Conservation (phyloP, 1,284 basidiomycete genomes). For the Fomitopsis pinicola region DNA sequence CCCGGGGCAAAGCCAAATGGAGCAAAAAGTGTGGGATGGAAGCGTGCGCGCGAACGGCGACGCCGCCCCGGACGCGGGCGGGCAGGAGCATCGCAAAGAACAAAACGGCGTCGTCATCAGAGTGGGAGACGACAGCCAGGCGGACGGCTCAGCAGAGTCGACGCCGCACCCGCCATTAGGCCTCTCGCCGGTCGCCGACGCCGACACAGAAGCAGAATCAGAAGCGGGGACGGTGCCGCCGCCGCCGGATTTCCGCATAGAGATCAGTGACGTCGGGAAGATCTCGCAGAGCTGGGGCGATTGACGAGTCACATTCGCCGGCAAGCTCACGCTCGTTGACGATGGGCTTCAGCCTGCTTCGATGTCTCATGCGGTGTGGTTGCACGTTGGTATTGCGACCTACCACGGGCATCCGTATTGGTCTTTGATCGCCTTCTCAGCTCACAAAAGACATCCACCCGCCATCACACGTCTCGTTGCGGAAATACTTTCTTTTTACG, state of each 20-base stretch:
- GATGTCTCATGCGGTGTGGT: neutral
- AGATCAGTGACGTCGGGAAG: constrained; percentile 25
- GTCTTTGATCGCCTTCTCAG: neutral
- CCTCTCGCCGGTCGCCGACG: too few relatives aligned
- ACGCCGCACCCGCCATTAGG: neutral
- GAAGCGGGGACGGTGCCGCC: constrained; percentile 12
- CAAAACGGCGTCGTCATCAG: neutral
- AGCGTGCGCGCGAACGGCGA: neutral
- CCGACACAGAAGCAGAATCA: neutral
- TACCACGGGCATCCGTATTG: neutral
- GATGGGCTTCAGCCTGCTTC: neutral
- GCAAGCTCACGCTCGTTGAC: neutral
- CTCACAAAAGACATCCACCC: neutral
- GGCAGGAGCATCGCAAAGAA: neutral
- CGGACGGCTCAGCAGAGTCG: neutral
- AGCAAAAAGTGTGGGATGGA: neutral
- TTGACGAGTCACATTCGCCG: constrained; percentile 7
- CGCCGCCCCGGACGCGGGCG: neutral
- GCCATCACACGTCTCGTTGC: neutral
- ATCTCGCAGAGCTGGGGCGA: constrained; percentile 30
- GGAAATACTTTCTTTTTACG: neutral
- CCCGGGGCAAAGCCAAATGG: neutral
- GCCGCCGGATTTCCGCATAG: constrained; percentile 19
- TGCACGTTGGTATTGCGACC: neutral
- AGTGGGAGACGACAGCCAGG: neutral